Conservation (phyloP, 1,139 yeast species). For the Sugiyamaella castrensis region DNA sequence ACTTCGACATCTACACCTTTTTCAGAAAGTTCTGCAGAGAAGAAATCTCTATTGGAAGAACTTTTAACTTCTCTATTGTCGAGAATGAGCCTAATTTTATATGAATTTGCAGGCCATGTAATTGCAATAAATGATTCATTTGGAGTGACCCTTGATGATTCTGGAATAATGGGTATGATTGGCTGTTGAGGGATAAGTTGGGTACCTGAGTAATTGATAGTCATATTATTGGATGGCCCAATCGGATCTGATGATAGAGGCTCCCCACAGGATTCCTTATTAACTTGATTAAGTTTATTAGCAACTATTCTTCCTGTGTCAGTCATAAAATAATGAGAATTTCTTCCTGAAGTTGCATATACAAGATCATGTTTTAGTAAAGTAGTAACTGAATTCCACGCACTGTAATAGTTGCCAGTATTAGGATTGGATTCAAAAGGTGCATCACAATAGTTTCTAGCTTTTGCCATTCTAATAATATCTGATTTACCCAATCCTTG, state of each 20-base stretch:
- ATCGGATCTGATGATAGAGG: conserved; percentile 5
- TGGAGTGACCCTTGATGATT: too few species aligned
- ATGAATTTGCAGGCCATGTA: conserved; percentile 54
- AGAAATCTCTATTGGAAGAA: conserved; percentile 31
- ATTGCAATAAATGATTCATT: conserved; percentile 7
- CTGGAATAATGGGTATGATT: background rate
- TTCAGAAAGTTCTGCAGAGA: conserved; percentile 48
- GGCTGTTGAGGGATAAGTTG: background rate
- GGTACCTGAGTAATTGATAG: background rate
- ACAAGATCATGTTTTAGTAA: conserved; percentile 64
- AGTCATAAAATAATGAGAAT: conserved; percentile 61
- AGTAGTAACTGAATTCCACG: conserved; percentile 74
- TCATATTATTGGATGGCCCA: background rate
- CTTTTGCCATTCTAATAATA: conserved; percentile 54
- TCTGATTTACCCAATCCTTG: conserved; percentile 54
- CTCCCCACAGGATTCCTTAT: conserved; percentile 6
- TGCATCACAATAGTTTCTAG: conserved; percentile 51
- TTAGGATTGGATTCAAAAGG: conserved; percentile 65
- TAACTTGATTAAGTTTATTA: conserved; percentile 32
- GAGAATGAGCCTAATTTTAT: conserved; percentile 58
- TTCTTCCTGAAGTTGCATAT: conserved; percentile 47
- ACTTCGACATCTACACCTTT: conserved; percentile 54
- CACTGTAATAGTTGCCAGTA: conserved; percentile 58
- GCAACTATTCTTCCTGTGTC: conserved; percentile 74
- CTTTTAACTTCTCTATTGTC: conserved; percentile 75